These are phyloP conservation scores for Starmerella apis DNA, from an alignment of 805 yeast species.

Conservation along the genomic window DNA sequence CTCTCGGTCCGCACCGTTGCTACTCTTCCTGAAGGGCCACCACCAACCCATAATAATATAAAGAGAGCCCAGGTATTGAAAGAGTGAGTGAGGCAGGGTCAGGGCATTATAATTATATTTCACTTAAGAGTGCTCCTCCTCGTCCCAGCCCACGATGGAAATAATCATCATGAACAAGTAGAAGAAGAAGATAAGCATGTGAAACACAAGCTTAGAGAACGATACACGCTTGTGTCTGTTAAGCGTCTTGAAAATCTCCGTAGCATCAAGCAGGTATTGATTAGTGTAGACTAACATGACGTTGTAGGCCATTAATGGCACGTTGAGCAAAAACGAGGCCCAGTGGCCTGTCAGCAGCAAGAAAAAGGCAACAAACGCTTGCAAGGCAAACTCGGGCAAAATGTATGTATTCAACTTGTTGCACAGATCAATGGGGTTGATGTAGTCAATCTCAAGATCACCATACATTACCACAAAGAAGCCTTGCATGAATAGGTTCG, in stretches of 20 bases:
- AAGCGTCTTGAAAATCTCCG: constrained; percentile 92
- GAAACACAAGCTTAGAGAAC: constrained; percentile 82
- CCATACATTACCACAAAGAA: constrained; percentile 18
- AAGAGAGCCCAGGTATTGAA: not conserved
- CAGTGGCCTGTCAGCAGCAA: constrained; percentile 84
- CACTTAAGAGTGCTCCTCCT: not conserved
- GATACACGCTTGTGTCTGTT: constrained; percentile 85
- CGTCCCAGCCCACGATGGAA: constrained; percentile 54
- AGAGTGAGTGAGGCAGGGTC: not conserved
- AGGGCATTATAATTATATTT: not conserved
- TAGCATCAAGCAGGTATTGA: constrained; percentile 84
- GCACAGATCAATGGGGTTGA: constrained; percentile 64
- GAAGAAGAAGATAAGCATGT: constrained; percentile 83
- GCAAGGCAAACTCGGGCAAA: constrained; percentile 80
- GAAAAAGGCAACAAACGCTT: constrained; percentile 50
- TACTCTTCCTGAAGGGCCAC: constrained; percentile 9
- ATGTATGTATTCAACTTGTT: constrained; percentile 77
- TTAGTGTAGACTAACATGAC: constrained; percentile 66
- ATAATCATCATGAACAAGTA: constrained; percentile 92
- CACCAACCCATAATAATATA: constrained; percentile 6
- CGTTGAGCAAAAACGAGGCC: constrained; percentile 75
- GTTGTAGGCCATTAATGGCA: constrained; percentile 78
- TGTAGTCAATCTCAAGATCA: constrained; percentile 22
- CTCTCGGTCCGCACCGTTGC: not conserved
- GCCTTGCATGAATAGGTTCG: constrained; percentile 18